Conservation (phyloP, 2,329 filamentous ascomycete genomes). For the Penicillium griseofulvum region DNA sequence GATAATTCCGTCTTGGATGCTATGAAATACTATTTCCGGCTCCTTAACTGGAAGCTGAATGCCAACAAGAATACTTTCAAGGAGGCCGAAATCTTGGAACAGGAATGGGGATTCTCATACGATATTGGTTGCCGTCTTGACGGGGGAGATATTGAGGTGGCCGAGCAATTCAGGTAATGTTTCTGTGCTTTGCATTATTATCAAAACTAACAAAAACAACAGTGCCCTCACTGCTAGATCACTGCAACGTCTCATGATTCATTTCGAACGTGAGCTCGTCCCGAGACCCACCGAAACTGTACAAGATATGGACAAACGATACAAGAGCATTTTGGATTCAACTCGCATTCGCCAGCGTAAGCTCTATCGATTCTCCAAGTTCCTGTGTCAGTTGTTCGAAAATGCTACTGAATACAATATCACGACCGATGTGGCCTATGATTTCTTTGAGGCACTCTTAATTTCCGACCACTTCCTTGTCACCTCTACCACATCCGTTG, state of each 20-base stretch:
- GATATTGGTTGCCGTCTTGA: conserved; percentile 88
- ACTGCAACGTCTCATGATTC: conserved; percentile 78
- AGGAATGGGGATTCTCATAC: conserved; percentile 98
- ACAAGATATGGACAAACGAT: conserved; percentile 90
- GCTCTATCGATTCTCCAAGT: conserved; percentile 89
- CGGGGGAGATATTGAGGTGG: conserved; percentile 91
- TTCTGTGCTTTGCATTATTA: not conserved
- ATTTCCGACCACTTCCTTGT: conserved; percentile 85
- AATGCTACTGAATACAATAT: conserved; percentile 96
- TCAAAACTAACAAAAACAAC: conserved; percentile 25
- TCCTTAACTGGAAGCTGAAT: conserved; percentile 96
- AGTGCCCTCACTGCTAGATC: conserved; percentile 88
- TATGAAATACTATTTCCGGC: conserved; percentile 96
- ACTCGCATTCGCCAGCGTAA: conserved; percentile 95
- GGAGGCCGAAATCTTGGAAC: conserved; percentile 92
- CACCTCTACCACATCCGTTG: conserved; percentile 62
- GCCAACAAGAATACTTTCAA: conserved; percentile 99
- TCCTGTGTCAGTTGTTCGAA: conserved; percentile 89
- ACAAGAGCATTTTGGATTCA: conserved; percentile 92
- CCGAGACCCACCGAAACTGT: conserved; percentile 78
- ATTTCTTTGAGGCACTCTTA: conserved; percentile 77
- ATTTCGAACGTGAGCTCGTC: conserved; percentile 89
- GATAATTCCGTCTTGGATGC: conserved; percentile 89
- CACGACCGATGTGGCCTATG: conserved; percentile 64
- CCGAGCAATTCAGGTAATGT: conserved; percentile 81